Evolutionary conservation across 768 basidiomycete species (phyloP).

Genomic region (Hydnum rufescens): DNA sequence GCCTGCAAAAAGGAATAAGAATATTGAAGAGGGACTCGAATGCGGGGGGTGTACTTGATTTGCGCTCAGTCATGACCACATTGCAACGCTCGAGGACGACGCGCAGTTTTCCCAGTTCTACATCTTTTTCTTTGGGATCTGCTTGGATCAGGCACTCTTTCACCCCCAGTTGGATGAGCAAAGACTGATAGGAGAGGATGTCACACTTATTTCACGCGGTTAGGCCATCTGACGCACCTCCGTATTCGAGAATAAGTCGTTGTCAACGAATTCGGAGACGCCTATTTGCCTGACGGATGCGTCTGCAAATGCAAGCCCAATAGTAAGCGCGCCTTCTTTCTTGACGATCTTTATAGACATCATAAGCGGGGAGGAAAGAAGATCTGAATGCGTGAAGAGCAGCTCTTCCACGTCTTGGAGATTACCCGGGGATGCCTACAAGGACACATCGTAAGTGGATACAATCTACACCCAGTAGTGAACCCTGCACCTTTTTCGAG

Average conservation of each 20-base stretch:
- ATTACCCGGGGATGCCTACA: conserved; percentile 54
- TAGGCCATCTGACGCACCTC: conserved; percentile 34
- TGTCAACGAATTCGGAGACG: conserved; percentile 80
- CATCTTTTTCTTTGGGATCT: conserved; percentile 27
- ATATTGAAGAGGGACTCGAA: not conserved
- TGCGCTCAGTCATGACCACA: conserved; percentile 77
- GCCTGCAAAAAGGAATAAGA: conserved; percentile 24
- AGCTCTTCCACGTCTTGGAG: conserved; percentile 50
- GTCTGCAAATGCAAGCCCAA: conserved; percentile 87
- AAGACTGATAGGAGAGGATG: conserved; percentile 33
- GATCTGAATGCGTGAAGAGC: conserved; percentile 63
- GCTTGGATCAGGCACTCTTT: conserved; percentile 81
- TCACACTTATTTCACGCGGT: not conserved
- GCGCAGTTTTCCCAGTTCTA: conserved; percentile 73
- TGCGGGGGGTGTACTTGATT: conserved; percentile 38
- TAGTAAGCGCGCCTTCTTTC: conserved; percentile 38
- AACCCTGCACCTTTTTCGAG: conserved; percentile 45
- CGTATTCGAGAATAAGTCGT: conserved; percentile 86
- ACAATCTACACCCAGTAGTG: conserved; percentile 9
- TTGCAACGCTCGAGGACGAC: conserved; percentile 78
- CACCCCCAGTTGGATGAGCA: conserved; percentile 90
- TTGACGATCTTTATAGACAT: conserved; percentile 64
- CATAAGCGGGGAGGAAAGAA: conserved; percentile 68
- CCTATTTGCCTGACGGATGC: conserved; percentile 71
- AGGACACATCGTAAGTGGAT: conserved; percentile 8